Conservation (phyloP, 371 early-diverging fungal genomes). For the Dentiscutata heterogama region DNA sequence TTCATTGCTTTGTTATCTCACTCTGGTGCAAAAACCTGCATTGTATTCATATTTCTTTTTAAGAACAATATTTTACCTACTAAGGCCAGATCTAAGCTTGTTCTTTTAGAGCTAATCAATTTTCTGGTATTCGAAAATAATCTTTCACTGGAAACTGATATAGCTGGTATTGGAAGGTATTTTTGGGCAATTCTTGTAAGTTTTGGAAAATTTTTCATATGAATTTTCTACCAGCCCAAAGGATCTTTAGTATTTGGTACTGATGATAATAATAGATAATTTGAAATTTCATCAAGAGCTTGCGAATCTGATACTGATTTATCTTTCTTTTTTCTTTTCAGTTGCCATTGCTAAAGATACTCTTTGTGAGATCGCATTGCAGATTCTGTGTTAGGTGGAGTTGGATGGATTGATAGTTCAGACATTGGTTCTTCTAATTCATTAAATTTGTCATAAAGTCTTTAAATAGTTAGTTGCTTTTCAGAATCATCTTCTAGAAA, state of each 20-base stretch:
- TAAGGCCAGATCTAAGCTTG: no score
- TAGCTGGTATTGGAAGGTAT: background rate
- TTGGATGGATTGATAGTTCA: background rate
- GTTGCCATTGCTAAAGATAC: background rate
- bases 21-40: no score
- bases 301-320: background rate
- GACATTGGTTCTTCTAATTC: background rate
- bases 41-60: no score
- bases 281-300: background rate
- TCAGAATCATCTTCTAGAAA: background rate
- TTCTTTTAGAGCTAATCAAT: no score
- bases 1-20: no score
- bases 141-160: no score
- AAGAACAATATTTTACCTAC: no score
- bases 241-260: background rate
- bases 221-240: background rate
- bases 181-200: background rate
- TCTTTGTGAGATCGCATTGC: background rate
- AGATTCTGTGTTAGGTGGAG: background rate
- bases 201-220: background rate
- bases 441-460: background rate
- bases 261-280: background rate
- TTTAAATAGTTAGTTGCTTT: background rate
- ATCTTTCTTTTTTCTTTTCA: no score
- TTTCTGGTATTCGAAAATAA: no score